phyloP scores from a whole-genome alignment of 2,329 filamentous ascomycete genomes.

The Phialophora expanda region DNA sequence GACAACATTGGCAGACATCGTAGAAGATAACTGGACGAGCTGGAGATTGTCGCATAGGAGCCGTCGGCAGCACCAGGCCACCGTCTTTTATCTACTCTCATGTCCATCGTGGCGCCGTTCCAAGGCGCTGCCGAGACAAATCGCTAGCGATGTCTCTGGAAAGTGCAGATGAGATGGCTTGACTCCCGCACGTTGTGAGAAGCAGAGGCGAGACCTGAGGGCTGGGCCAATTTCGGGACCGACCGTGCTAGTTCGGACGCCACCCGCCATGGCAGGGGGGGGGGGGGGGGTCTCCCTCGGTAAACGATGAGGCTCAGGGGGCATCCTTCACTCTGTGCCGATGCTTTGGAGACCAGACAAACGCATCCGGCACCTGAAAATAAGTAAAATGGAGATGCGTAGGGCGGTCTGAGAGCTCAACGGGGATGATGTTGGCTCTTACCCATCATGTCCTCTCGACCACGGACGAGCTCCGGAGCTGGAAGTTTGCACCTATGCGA shows the following conservation, averaged over 20 bases:
- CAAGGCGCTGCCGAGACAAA: neutral
- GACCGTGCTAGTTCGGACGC: neutral
- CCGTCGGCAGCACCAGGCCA: neutral
- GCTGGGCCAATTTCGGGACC: neutral
- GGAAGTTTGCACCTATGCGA: too few relatives aligned
- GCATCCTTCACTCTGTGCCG: too few relatives aligned
- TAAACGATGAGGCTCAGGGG: neutral
- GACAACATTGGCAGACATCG: neutral
- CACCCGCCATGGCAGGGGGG: neutral
- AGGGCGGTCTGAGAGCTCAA: too few relatives aligned
- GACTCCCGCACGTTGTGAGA: neutral
- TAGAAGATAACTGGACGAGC: neutral
- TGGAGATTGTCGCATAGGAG: neutral
- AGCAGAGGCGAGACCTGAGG: neutral
- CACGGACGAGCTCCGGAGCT: too few relatives aligned
- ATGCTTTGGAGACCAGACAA: too few relatives aligned
- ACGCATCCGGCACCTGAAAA: too few relatives aligned
- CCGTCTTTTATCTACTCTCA: neutral
- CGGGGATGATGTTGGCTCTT: too few relatives aligned
- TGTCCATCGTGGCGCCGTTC: neutral
- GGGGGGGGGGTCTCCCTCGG: too few relatives aligned
- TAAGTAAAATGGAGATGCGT: too few relatives aligned
- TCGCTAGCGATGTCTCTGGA: neutral
- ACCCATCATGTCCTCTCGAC: too few relatives aligned
- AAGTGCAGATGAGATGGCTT: conserved; percentile 1